A percentile compares a stretch with the other conserved stretches of the same genome.
Conservation (phyloP, 2,329 filamentous ascomycete genomes). For the Herpotrichia juniperi region DNA sequence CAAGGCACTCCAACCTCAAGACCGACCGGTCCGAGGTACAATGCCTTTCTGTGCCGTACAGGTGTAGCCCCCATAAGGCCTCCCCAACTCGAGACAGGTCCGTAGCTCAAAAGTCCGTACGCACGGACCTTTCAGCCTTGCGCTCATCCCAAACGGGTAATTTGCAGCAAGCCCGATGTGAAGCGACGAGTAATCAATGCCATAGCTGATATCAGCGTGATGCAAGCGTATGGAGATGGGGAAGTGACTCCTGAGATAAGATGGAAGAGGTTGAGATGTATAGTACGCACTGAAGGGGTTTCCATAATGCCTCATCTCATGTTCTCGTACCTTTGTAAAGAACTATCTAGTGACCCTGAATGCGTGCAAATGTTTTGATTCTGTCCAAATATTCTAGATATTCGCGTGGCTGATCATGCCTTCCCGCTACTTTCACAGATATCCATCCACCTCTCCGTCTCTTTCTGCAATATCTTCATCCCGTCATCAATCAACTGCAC, state of each 20-base stretch:
- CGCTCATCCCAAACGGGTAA: background rate
- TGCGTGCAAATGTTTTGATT: background rate
- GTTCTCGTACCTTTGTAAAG: no score
- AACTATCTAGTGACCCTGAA: background rate
- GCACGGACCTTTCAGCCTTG: background rate
- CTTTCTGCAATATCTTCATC: conserved; percentile 49
- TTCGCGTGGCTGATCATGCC: conserved; percentile 26
- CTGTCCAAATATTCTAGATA: background rate
- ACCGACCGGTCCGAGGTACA: background rate
- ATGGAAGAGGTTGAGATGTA: no score
- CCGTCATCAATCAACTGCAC: conserved; percentile 53
- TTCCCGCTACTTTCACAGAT: conserved; percentile 55
- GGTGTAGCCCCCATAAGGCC: background rate
- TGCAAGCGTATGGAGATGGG: no score
- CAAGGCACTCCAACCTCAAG: background rate
- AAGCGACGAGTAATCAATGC: background rate
- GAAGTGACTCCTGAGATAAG: no score
- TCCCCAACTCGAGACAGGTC: background rate
- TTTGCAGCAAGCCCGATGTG: background rate
- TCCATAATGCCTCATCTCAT: no score
- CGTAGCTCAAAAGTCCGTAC: background rate
- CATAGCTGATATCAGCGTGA: no score
- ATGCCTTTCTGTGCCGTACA: background rate
- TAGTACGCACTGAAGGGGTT: no score
- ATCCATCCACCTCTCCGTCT: conserved; percentile 58